These are phyloP conservation scores for Cytospora chrysosperma DNA, from an alignment of 2,329 filamentous ascomycete species.

Conservation along the genomic window DNA sequence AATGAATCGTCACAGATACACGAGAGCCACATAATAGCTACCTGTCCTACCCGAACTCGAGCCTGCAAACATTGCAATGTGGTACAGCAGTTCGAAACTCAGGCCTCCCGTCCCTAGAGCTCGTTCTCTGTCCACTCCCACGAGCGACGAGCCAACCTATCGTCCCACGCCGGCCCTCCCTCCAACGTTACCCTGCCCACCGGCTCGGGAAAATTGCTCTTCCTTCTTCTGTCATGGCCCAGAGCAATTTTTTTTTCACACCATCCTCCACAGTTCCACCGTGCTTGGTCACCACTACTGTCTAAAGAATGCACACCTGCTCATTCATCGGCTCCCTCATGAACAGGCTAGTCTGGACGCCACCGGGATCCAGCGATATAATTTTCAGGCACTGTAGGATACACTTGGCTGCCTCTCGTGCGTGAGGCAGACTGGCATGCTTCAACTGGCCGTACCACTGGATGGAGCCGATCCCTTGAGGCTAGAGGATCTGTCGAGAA, in stretches of 20 bases:
- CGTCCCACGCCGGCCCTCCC: conserved; percentile 25
- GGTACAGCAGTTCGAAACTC: too few relatives aligned
- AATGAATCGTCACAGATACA: too few relatives aligned
- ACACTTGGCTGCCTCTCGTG: conserved; percentile 26
- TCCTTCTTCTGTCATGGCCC: conserved; percentile 36
- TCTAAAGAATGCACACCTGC: conserved; percentile 25
- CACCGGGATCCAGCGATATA: conserved; percentile 29
- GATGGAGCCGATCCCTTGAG: conserved; percentile 1
- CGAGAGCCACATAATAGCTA: too few relatives aligned
- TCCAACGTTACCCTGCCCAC: conserved; percentile 27
- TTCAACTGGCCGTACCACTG: conserved; percentile 32
- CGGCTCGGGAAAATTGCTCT: conserved; percentile 37
- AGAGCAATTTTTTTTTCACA: conserved; percentile 40
- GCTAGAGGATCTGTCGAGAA: neutral
- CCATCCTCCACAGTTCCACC: conserved; percentile 34
- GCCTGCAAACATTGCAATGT: too few relatives aligned
- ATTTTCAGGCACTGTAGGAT: conserved; percentile 28
- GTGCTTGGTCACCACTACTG: conserved; percentile 22
- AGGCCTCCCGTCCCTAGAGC: conserved; percentile 25
- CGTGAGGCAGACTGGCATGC: conserved; percentile 29
- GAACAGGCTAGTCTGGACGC: conserved; percentile 24
- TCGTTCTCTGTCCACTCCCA: conserved; percentile 38
- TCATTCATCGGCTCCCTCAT: conserved; percentile 18
- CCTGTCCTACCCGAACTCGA: too few relatives aligned
- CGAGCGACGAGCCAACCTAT: conserved; percentile 30